Conservation (phyloP, 768 basidiomycete genomes). For the Naganishia friedmannii region DNA sequence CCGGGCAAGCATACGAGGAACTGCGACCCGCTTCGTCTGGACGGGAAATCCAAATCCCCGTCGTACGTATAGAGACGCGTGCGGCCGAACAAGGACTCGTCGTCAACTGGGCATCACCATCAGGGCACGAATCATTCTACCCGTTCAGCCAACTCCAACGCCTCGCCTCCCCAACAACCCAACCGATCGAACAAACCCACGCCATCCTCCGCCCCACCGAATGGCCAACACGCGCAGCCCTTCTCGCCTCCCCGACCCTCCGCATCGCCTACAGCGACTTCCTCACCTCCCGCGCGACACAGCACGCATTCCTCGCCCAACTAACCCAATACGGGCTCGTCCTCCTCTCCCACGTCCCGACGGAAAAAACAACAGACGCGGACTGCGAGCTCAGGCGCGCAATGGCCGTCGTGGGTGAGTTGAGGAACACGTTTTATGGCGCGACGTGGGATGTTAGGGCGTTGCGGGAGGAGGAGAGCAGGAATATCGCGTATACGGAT, state of each 20-base stretch:
- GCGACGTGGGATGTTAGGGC: conserved; percentile 82
- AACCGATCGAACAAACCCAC: conserved; percentile 23
- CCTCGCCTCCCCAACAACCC: not conserved
- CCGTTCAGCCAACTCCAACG: conserved; percentile 26
- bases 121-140: conserved; percentile 31
- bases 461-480: conserved; percentile 57
- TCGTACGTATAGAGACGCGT: conserved; percentile 51
- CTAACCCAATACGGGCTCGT: conserved; percentile 70
- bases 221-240: conserved; percentile 58
- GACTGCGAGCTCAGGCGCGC: conserved; percentile 66
- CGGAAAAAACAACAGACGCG: conserved; percentile 60
- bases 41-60: conserved; percentile 56
- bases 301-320: conserved; percentile 66
- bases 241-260: conserved; percentile 55
- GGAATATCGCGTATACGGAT: conserved; percentile 93
- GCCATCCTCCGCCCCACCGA: conserved; percentile 57
- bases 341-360: conserved; percentile 70
- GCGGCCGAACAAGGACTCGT: no score
- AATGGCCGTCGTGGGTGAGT: conserved; percentile 67
- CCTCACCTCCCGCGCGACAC: conserved; percentile 54
- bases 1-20: conserved; percentile 47
- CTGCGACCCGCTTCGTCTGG: conserved; percentile 61
- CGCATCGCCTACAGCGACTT: conserved; percentile 60
- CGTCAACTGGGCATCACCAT: no score
- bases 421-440: conserved; percentile 87